These are phyloP conservation scores for Cardamine occulta DNA, from an alignment of 345 rosid species.

Conservation along the genomic window DNA sequence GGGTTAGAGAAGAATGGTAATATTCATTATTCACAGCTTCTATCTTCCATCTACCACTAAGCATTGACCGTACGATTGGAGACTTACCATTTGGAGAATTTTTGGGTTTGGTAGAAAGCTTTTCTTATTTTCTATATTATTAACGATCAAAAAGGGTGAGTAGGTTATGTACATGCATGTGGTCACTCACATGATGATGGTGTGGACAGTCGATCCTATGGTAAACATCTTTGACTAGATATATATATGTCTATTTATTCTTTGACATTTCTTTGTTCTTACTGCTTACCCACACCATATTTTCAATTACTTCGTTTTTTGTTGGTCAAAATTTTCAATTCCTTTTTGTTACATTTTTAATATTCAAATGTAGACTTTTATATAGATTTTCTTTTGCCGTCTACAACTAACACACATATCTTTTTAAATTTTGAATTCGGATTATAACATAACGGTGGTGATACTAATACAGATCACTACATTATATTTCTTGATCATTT, in stretches of 20 bases:
- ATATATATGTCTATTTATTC: neutral
- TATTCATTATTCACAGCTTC: neutral
- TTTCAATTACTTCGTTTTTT: neutral
- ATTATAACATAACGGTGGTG: neutral
- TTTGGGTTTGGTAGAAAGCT: neutral
- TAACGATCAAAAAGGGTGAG: neutral
- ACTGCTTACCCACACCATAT: neutral
- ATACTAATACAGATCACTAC: neutral
- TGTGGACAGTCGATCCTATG: slow-evolving; percentile 4
- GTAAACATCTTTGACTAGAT: slow-evolving; percentile 14
- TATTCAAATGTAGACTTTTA: too few species aligned
- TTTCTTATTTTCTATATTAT: neutral
- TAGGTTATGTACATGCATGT: neutral
- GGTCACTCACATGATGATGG: neutral
- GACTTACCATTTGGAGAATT: neutral
- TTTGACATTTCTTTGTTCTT: neutral
- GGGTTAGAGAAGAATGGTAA: neutral
- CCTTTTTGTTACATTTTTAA: neutral
- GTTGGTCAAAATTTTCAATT: neutral
- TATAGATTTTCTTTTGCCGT: neutral
- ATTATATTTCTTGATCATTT: neutral
- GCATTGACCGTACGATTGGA: neutral
- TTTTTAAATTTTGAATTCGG: neutral
- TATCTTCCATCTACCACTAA: neutral
- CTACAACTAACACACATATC: neutral